Evolutionary conservation across 2,329 filamentous ascomycete genomes (phyloP), one percentile per base, ranked within the genome.

Genomic region (Aspergillus alliaceus): DNA sequence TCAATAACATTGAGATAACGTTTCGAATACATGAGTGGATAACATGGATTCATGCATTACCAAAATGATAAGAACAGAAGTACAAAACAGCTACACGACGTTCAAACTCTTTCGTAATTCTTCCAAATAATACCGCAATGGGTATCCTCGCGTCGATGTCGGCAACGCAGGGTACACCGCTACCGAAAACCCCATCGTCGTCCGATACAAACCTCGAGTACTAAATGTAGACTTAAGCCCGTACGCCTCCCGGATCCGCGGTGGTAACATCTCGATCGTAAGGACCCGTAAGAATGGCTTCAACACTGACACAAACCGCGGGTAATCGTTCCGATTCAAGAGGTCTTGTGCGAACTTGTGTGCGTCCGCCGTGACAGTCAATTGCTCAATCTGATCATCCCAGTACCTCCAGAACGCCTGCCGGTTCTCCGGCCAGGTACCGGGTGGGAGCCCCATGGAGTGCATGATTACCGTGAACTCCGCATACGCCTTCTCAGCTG

Each of bases 341-440:
- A 74, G 59, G 11, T 70, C 68, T 53, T 68, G 59, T 0, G 69
- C 72, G 24, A 74, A 68, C 8, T 60, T 57, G 14, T 69, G 68
- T 11, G 69, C 69, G 32, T 71, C 65, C 0, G 59, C 58, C 1
- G 69, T 69, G 5, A 73, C 71, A 4, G 58, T 62, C 50, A 73
- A 47, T 27, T 62, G 57, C 15, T 63, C 57, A 20, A 74, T 58
- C 56, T 69, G 68, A 8, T 67, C 64, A 29, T 74, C 72, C 72
- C 72, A 74, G 58, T 71, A 74, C n/a, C 55, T 61, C 72, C 72
- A 74, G 49, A 74, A 74, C 1, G 62, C 67, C 39, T 64, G 60
- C 6, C 72, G 69, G 6, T 66, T 63, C 6, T 64, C 55, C 2
- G 72, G 72, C 72, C 72, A 74, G 6, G 60, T 60, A 1, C 66